phyloP scores from a whole-genome alignment of 1,284 basidiomycete species.

The Ustilago esculenta region DNA sequence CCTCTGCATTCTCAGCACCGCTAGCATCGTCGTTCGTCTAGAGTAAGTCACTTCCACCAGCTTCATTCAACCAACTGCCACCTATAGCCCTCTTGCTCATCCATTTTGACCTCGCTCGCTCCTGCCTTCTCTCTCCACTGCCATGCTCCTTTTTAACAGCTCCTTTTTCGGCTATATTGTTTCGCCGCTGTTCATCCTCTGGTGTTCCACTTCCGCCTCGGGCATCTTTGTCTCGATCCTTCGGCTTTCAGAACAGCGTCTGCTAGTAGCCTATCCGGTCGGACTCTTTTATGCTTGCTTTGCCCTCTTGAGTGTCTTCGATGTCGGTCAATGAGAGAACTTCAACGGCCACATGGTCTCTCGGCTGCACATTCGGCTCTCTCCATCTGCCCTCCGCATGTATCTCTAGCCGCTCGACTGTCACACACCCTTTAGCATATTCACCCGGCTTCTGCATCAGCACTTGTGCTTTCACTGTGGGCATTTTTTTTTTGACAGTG shows the following conservation, averaged over 20 bases:
- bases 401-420: too few species aligned
- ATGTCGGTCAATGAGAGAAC: constrained; percentile 30
- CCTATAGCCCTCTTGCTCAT: constrained; percentile 1
- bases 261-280: constrained; percentile 65
- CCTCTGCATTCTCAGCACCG: constrained; percentile 91
- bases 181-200: constrained; percentile 65
- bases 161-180: constrained; percentile 57
- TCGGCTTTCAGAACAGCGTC: constrained; percentile 62
- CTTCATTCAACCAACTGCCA: too few species aligned
- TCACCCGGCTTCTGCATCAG: background rate
- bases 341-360: background rate
- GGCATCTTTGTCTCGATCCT: constrained; percentile 66
- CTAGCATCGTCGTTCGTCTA: constrained; percentile 86
- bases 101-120: background rate
- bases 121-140: background rate
- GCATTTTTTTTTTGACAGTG: too few species aligned
- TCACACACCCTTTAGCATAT: too few species aligned
- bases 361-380: too few species aligned
- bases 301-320: constrained; percentile 64
- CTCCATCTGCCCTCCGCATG: too few species aligned
- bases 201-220: constrained; percentile 64
- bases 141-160: constrained; percentile 12
- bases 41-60: constrained; percentile 74
- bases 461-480: background rate
- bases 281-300: constrained; percentile 66